Evolutionary conservation across 2,329 filamentous ascomycete species (phyloP).

Genomic region (Ustulina deusta): DNA sequence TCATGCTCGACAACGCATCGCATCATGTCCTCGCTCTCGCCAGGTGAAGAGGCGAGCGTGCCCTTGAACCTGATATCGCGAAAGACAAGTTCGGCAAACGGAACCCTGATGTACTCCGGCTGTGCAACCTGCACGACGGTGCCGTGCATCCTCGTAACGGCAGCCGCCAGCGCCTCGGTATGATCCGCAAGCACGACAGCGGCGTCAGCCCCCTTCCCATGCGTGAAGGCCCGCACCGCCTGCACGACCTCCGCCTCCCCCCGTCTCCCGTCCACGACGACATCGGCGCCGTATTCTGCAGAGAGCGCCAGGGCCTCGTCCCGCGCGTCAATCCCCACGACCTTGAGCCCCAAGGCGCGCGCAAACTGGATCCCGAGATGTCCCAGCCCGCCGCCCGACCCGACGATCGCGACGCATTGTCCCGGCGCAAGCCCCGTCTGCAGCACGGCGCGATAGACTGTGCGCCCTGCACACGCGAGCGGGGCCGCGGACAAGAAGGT

Average conservation of each 20-base stretch:
- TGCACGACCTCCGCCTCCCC: constrained; percentile 61
- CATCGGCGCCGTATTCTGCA: constrained; percentile 61
- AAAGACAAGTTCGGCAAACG: constrained; percentile 64
- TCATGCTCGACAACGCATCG: constrained; percentile 59
- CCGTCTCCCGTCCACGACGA: constrained; percentile 64
- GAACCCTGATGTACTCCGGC: constrained; percentile 70
- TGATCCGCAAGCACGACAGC: constrained; percentile 63
- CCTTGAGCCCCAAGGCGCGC: constrained; percentile 60
- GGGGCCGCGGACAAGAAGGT: constrained; percentile 65
- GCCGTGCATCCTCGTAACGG: constrained; percentile 70
- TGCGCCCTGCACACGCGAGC: constrained; percentile 67
- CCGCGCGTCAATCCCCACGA: constrained; percentile 66
- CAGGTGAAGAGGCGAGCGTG: constrained; percentile 57
- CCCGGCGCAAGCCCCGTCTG: constrained; percentile 53
- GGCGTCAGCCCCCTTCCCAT: constrained; percentile 62
- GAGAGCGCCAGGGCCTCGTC: constrained; percentile 62
- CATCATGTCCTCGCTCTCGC: constrained; percentile 62
- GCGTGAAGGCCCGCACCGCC: constrained; percentile 61
- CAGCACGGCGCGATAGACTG: constrained; percentile 61
- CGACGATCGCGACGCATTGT: constrained; percentile 59
- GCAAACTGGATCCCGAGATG: constrained; percentile 65
- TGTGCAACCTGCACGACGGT: constrained; percentile 68
- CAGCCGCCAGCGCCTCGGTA: constrained; percentile 62
- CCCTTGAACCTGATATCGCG: constrained; percentile 46
- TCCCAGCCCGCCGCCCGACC: constrained; percentile 64